Percentiles rank a stretch among this genome's conserved stretches.
phyloP scores from a whole-genome alignment of 176 grass and related monocot genomes.

The Oryza meyeriana region DNA sequence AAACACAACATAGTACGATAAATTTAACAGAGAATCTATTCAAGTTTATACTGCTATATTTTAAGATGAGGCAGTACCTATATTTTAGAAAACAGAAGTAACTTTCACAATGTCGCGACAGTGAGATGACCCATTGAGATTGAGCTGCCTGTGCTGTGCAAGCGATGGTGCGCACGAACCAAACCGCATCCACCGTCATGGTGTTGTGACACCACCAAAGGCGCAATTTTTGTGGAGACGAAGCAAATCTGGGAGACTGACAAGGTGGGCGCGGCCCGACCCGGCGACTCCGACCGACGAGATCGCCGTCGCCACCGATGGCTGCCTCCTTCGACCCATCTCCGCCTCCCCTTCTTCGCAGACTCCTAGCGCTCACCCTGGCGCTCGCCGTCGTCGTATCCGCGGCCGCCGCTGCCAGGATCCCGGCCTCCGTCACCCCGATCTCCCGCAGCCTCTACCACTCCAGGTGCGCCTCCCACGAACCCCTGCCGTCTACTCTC shows the following conservation, averaged over 20 bases:
- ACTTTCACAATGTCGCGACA: too few species aligned
- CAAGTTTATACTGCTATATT: too few species aligned
- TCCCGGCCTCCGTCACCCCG: slow-evolving; percentile 34
- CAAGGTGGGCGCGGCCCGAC: too few species aligned
- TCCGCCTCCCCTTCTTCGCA: neutral
- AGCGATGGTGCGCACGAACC: neutral
- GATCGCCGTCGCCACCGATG: slow-evolving; percentile 11
- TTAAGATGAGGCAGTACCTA: too few species aligned
- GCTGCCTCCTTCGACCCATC: neutral
- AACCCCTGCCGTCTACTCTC: neutral
- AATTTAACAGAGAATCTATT: too few species aligned
- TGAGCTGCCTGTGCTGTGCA: too few species aligned
- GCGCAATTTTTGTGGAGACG: neutral
- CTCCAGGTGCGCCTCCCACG: slow-evolving; percentile 49
- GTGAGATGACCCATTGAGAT: too few species aligned
- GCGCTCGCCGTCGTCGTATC: slow-evolving; percentile 1
- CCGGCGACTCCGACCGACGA: neutral
- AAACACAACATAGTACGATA: too few species aligned
- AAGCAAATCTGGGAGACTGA: neutral
- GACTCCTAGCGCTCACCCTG: slow-evolving; percentile 7
- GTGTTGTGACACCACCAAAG: neutral
- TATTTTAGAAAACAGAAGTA: too few species aligned
- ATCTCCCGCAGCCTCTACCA: slow-evolving; percentile 76
- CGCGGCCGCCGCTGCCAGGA: slow-evolving; percentile 10
- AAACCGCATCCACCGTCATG: neutral